Evolutionary conservation across 768 basidiomycete genomes (phyloP), one percentile per base, ranked within the genome.

Genomic region (Xerocomellus chrysenteron): DNA sequence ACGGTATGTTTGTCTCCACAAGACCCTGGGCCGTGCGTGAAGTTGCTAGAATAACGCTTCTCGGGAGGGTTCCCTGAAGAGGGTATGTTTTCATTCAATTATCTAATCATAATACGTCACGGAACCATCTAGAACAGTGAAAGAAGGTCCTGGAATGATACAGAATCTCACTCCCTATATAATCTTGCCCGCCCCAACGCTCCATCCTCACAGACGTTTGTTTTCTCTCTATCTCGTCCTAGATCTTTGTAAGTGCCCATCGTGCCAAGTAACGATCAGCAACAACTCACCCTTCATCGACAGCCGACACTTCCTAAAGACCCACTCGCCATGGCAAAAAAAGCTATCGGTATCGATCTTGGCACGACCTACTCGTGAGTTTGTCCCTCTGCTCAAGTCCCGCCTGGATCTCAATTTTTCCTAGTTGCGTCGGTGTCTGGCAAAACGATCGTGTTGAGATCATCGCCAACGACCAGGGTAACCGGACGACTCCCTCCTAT

Each of bases 401-500:
- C 63, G 46, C 43, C 47, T 43, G 37, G 36, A 54, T 37, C 54
- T 59, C 21, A 39, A 58, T 47, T 45, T 30, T 69, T 52, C 57
- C 30, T 73, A 94, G 92, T n/a, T 98, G 95, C 76, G 96, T 98
- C 68, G 96, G 92, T 82, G 95, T 98, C 60, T 98, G 95, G 94
- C 92, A 95, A 82, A 94, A 97, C 70, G 96, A 98, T 80, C 92
- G 95, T 73, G 95, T 97, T 63, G 95, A 97, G 79, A 97, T 97
- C 80, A 98, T 98, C 72, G 90, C 90, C 77, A 93, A 93, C 69
- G 90, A 93, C 76, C 91, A 92, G 80, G 90, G 91, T 73, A 92
- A 96, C 80, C 89, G 94, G 55, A 96, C 94, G 10, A 96, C 94
- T 8, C 94, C 94, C 16, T 96, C 94, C 9, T 96, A 95, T 74